Base-by-base conservation (phyloP, 169 alveolate genomes). In the Babesia sp. region DNA sequence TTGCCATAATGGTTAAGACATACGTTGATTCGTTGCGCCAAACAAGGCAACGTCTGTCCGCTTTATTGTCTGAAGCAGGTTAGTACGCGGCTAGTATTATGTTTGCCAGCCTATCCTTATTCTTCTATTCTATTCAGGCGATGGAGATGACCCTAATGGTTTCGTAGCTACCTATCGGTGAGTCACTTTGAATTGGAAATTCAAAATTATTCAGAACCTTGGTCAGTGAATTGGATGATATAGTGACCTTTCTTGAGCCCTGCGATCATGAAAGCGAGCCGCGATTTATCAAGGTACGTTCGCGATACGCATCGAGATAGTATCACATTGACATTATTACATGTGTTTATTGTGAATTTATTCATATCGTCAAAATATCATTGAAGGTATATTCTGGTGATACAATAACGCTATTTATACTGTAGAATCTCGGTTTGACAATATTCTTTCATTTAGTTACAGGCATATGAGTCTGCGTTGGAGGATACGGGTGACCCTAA, bases 271-370 rank as follows among this genome's bases (percentile, higher is more conserved):
- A 64, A 12, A 34, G 34, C 12, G 54, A 48, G 2, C 31, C 29
- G 48, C 36, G 29, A 1, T 64, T 58, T 20, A 41, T 41, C 20
- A 75, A 75, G 85, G 85, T 75, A 64, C 5, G 68, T 33, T 16
- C 39, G n/a, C n/a, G n/a, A n/a, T n/a, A n/a, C n/a, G n/a, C n/a
- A n/a, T n/a, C n/a, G n/a, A n/a, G n/a, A n/a, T n/a, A n/a, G n/a
- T n/a, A n/a, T n/a, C n/a, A n/a, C n/a, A n/a, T n/a, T n/a, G n/a
- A n/a, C n/a, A n/a, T n/a, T n/a, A n/a, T n/a, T n/a, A n/a, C n/a
- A n/a, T n/a, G n/a, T n/a, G n/a, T n/a, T n/a, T n/a, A n/a, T n/a
- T n/a, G n/a, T n/a, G n/a, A n/a, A n/a, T n/a, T n/a, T n/a, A n/a
- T n/a, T n/a, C n/a, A n/a, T n/a, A n/a, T n/a, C n/a, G n/a, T n/a